These are phyloP conservation scores for Penicillium sp. DNA, from an alignment of 2,329 filamentous ascomycete species.

Conservation along the genomic window DNA sequence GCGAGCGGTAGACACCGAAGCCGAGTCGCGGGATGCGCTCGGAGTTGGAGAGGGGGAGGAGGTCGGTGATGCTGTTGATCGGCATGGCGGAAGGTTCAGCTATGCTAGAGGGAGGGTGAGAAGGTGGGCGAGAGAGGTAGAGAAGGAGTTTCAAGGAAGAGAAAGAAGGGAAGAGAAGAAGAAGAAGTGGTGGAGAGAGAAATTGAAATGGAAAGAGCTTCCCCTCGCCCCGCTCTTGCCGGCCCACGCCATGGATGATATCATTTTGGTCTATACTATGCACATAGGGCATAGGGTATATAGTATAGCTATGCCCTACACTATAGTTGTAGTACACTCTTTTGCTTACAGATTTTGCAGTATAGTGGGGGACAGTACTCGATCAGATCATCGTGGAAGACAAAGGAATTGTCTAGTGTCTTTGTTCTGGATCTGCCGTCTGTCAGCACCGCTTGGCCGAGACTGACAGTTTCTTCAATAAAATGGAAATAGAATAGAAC, in stretches of 20 bases:
- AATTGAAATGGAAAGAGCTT: background rate
- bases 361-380: too few species aligned
- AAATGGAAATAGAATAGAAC: too few species aligned
- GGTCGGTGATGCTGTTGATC: constrained; percentile 50
- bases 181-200: background rate
- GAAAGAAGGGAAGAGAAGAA: background rate
- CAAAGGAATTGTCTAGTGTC: too few species aligned
- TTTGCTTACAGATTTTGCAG: too few species aligned
- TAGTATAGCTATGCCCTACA: too few species aligned
- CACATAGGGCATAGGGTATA: too few species aligned
- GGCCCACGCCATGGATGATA: constrained; percentile 23
- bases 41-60: constrained; percentile 55
- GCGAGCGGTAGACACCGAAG: constrained; percentile 72
- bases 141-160: background rate
- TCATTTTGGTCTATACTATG: too few species aligned
- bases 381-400: background rate
- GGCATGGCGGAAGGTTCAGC: constrained; percentile 18
- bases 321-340: too few species aligned
- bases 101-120: constrained; percentile 4
- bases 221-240: constrained; percentile 12
- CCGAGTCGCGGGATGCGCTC: constrained; percentile 68
- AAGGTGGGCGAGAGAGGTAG: background rate
- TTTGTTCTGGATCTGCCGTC: too few species aligned
- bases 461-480: too few species aligned
- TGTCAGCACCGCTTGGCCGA: too few species aligned